Evolutionary conservation across 192 early-diverging fungal genomes (phyloP).

Genomic region (Gigaspora rosea): DNA sequence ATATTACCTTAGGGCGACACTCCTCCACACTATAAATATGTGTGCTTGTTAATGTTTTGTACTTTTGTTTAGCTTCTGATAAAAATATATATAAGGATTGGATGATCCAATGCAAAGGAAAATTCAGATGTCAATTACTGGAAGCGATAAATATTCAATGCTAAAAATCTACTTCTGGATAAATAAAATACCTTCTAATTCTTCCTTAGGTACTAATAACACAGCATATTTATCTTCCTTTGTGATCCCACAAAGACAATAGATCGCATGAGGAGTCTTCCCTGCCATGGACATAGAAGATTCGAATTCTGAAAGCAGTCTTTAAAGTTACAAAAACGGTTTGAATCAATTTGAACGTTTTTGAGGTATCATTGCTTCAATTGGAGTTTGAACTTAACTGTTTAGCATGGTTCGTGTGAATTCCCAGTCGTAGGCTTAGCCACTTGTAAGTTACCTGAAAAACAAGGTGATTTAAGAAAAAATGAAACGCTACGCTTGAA

Average conservation of each 20-base stretch:
- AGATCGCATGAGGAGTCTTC: background rate
- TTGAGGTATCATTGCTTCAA: background rate
- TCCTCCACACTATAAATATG: background rate
- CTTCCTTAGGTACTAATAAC: background rate
- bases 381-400: background rate
- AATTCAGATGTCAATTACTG: background rate
- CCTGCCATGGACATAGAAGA: background rate
- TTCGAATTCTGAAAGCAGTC: background rate
- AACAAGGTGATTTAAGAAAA: too few species aligned
- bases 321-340: background rate
- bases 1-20: background rate
- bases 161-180: background rate
- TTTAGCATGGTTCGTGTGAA: background rate
- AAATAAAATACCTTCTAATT: background rate
- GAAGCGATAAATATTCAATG: background rate
- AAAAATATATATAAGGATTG: background rate
- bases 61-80: background rate
- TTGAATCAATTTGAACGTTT: background rate
- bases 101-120: background rate
- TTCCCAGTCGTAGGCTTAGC: background rate
- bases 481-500: too few species aligned
- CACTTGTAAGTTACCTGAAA: background rate
- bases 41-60: background rate
- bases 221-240: background rate
- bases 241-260: background rate